A percentile compares a stretch with the other conserved stretches of the same genome.
phyloP scores from a whole-genome alignment of 2,329 filamentous ascomycete genomes.

The Mycosphaerella sp. region DNA sequence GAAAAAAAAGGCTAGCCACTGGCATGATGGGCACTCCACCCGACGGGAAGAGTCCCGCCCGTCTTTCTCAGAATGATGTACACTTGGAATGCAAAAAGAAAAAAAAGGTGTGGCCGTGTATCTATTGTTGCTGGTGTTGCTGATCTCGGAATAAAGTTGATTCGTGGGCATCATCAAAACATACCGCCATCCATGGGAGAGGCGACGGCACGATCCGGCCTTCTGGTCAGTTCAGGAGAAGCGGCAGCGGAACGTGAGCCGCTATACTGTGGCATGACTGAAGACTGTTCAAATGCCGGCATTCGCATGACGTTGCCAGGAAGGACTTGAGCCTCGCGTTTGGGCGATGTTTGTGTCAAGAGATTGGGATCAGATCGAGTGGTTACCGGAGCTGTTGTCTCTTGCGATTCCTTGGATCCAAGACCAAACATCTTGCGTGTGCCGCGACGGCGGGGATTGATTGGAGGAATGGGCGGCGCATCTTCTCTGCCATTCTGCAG shows the following conservation, averaged over 20 bases:
- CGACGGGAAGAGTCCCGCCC: neutral
- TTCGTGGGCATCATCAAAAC: slow-evolving; percentile 16
- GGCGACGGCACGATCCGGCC: slow-evolving; percentile 10
- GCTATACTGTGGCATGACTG: slow-evolving; percentile 8
- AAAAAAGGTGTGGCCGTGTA: neutral
- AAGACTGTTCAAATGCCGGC: slow-evolving; percentile 10
- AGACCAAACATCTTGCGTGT: slow-evolving; percentile 32
- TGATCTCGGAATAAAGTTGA: slow-evolving; percentile 15
- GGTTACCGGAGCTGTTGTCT: slow-evolving; percentile 3
- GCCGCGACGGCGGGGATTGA: slow-evolving; percentile 54
- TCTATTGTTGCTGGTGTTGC: slow-evolving; percentile 5
- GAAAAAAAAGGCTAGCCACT: neutral
- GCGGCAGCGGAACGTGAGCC: slow-evolving; percentile 9
- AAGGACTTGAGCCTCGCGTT: slow-evolving; percentile 14
- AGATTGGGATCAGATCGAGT: slow-evolving; percentile 14
- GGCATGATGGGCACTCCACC: neutral
- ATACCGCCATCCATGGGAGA: slow-evolving; percentile 19
- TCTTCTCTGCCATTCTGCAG: slow-evolving; percentile 47
- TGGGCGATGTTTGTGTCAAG: slow-evolving; percentile 5
- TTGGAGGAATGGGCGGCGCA: slow-evolving; percentile 49
- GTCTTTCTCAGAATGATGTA: neutral
- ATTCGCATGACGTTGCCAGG: slow-evolving; percentile 20
- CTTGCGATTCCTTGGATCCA: slow-evolving; percentile 7
- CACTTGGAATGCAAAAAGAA: neutral
- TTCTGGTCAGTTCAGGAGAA: slow-evolving; percentile 11